A percentile compares a stretch with the other conserved stretches of the same genome.
Conservation (phyloP, 257 asterid species). For the Schizonepeta tenuifolia region DNA sequence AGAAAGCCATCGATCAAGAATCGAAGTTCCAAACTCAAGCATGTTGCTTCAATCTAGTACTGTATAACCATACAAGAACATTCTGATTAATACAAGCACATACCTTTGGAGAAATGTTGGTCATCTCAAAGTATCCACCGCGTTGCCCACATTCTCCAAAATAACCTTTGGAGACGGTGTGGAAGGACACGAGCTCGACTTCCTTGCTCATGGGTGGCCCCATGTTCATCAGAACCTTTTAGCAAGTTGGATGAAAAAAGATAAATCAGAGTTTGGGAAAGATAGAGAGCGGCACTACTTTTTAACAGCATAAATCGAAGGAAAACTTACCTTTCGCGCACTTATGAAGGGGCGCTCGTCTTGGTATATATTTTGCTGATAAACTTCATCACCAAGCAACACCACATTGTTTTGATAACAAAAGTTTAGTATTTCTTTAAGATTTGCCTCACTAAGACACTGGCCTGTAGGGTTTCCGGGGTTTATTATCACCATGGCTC, state of each 20-base stretch:
- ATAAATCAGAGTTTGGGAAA: slow-evolving; percentile 2
- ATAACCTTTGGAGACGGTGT: slow-evolving; percentile 96
- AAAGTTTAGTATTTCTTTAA: slow-evolving; percentile 62
- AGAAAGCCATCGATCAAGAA: not conserved
- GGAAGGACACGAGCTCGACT: slow-evolving; percentile 87
- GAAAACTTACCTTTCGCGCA: slow-evolving; percentile 70
- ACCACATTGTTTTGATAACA: slow-evolving; percentile 85
- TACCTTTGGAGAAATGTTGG: slow-evolving; percentile 88
- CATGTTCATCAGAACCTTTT: slow-evolving; percentile 90
- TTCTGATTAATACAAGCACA: slow-evolving; percentile 19
- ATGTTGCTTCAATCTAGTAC: not conserved
- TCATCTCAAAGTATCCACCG: slow-evolving; percentile 99
- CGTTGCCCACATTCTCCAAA: slow-evolving; percentile 99
- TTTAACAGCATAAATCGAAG: not conserved
- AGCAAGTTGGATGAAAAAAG: not conserved
- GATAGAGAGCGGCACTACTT: slow-evolving; percentile 1
- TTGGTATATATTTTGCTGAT: slow-evolving; percentile 97
- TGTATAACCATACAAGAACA: not conserved
- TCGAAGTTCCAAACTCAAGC: not conserved
- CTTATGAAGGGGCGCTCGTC: slow-evolving; percentile 97
- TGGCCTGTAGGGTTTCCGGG: slow-evolving; percentile 99
- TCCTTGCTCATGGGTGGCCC: slow-evolving; percentile 85
- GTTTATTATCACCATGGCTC: slow-evolving; percentile 99
- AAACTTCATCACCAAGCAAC: slow-evolving; percentile 95
- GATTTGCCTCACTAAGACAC: slow-evolving; percentile 87